phyloP scores from a whole-genome alignment of 2,329 filamentous ascomycete genomes.

The Lasiodiplodia sp. region DNA sequence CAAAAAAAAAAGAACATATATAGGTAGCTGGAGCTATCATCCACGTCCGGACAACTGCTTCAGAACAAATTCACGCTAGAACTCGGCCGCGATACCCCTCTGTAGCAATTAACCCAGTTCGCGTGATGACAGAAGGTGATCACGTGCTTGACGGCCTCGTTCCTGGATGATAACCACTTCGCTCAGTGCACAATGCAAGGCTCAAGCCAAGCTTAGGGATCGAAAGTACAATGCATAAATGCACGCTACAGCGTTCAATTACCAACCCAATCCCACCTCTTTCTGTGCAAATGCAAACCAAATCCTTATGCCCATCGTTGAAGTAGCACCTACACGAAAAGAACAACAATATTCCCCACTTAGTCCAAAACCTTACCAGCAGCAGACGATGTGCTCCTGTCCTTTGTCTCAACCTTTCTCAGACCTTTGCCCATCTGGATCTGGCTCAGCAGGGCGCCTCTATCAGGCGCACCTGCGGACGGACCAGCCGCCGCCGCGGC shows the following conservation, averaged over 20 bases:
- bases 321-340: not conserved
- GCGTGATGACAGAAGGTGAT: not conserved
- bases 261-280: not conserved
- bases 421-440: slow-evolving; percentile 82
- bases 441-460: slow-evolving; percentile 75
- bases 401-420: slow-evolving; percentile 89
- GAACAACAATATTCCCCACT: not conserved
- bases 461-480: slow-evolving; percentile 43
- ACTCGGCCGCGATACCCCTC: not conserved
- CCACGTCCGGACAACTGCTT: too few relatives aligned
- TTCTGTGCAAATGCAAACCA: not conserved
- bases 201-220: not conserved
- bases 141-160: not conserved
- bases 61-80: too few relatives aligned
- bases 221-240: slow-evolving; percentile 11
- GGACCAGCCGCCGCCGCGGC: slow-evolving; percentile 60
- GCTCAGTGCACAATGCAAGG: not conserved
- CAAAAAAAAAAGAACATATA: too few relatives aligned
- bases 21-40: too few relatives aligned
- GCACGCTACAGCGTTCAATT: slow-evolving; percentile 3
- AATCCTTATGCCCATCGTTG: not conserved
- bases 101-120: too few relatives aligned
- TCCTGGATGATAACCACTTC: not conserved
- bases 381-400: slow-evolving; percentile 75
- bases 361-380: slow-evolving; percentile 73